Base-by-base conservation (phyloP, 2,329 filamentous ascomycete genomes). In the Cercospora sp. region DNA sequence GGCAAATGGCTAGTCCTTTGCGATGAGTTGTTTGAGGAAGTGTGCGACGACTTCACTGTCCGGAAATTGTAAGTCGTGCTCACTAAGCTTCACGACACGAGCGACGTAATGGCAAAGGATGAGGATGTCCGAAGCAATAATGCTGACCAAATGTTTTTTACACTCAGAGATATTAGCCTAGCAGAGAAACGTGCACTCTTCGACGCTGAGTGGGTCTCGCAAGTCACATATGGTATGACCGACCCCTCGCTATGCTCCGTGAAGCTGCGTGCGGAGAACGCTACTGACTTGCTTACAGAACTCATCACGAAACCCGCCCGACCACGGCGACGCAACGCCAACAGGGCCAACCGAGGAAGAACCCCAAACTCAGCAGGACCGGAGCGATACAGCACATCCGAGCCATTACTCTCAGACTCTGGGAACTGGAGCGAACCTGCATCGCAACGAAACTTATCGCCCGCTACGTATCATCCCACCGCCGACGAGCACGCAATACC, bases 1-100 rank as follows among this genome's bases (percentile, higher is more conserved):
- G 67, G 63, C 13, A 69, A 67, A 60, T 69, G 67, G 67, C 67
- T 69, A 13, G 67, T 69, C 12, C 65, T 69, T 2, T 61, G 53
- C 45, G 67, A 67, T 12, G 67, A 69, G 33, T 51, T 69, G 39
- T 69, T 64, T 45, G 58, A 62, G 16, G 67, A 69, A 57, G 65
- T 69, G 28, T 69, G 67, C 57, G 62, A 31, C 31, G 66, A 67
- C 5, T 67, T 66, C 30, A 69, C 64, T 12, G 45, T 67, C 20
- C 55, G 58, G 10, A 69, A 69, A 53, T 57, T 69, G 58, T 61
- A 61, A 61, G 59, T 9, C 26, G 23, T 30, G 10, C 26, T 45
- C 33, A 12, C 59, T 18, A 28, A 28, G 12, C 10, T 48, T n/a
- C 23, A 30, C 13, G 33, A 28, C 13, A 51, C 18, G 20, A 20